A percentile compares a stretch with the other conserved stretches of the same genome.
Conservation (phyloP, 1,139 yeast species). For the Yamadazyma diddensiae region DNA sequence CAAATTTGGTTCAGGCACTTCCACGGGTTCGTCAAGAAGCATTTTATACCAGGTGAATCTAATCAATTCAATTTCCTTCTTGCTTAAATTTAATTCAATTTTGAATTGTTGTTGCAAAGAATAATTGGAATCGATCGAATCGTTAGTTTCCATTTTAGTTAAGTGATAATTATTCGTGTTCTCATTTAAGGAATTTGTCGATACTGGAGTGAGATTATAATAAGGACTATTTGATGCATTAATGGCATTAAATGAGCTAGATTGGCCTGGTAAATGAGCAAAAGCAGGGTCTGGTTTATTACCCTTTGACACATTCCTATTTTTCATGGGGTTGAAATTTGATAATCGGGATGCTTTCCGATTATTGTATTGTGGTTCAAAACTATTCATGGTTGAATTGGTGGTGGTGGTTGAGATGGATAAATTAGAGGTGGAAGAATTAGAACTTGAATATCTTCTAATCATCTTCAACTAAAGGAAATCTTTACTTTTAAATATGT, state of each 20-base stretch:
- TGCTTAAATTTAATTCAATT: conserved; percentile 27
- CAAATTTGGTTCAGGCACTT: conserved; percentile 12
- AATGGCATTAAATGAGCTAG: conserved; percentile 1
- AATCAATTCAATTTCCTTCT: conserved; percentile 37
- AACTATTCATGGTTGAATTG: conserved; percentile 4
- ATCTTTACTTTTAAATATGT: background rate
- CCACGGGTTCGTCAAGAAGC: conserved; percentile 37
- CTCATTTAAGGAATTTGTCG: conserved; percentile 8
- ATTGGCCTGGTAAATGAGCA: background rate
- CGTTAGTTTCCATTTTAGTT: conserved; percentile 42
- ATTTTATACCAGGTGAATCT: conserved; percentile 45
- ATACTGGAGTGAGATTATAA: conserved; percentile 13
- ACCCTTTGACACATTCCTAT: conserved; percentile 4
- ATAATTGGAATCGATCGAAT: conserved; percentile 39
- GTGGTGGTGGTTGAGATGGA: conserved; percentile 1
- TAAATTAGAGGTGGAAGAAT: no score
- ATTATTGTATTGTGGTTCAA: conserved; percentile 10
- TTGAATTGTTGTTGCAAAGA: conserved; percentile 16
- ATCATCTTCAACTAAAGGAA: conserved; percentile 4
- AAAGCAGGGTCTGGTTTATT: background rate
- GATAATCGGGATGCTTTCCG: conserved; percentile 17
- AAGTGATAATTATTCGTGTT: conserved; percentile 26
- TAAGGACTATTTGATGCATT: conserved; percentile 10
- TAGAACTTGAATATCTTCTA: conserved; percentile 3
- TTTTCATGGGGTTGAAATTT: conserved; percentile 17